Conservation (phyloP, 1,284 basidiomycete species). For the Inonotus obliquus region DNA sequence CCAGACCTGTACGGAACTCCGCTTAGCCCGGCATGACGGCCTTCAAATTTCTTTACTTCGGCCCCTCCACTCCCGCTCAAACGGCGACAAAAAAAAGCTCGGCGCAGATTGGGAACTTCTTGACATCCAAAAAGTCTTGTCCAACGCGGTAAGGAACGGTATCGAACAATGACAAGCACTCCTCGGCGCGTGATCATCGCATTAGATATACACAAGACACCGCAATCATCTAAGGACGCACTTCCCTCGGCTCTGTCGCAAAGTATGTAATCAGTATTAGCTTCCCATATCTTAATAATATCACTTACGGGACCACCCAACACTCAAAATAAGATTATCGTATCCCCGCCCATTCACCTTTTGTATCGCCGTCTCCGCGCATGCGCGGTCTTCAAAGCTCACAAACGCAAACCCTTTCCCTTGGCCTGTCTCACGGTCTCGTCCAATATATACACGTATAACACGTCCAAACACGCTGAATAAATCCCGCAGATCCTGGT, state of each 20-base stretch:
- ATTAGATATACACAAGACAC: too few relatives aligned
- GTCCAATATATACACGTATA: constrained; percentile 88
- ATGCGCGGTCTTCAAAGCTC: constrained; percentile 81
- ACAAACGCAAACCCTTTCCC: constrained; percentile 98
- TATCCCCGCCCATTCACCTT: constrained; percentile 93
- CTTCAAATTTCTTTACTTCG: background rate
- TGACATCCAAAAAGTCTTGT: too few relatives aligned
- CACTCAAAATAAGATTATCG: constrained; percentile 83
- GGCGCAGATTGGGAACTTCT: background rate
- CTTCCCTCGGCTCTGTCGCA: constrained; percentile 32
- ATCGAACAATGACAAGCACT: too few relatives aligned
- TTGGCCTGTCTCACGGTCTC: constrained; percentile 91
- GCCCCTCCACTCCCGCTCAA: background rate
- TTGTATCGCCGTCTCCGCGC: constrained; percentile 86
- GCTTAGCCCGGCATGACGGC: background rate
- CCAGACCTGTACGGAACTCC: background rate
- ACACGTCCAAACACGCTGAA: constrained; percentile 85
- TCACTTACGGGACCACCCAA: constrained; percentile 81
- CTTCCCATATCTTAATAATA: background rate
- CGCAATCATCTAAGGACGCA: constrained; percentile 1
- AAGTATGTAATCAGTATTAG: too few relatives aligned
- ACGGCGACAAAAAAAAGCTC: background rate
- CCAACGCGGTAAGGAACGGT: background rate
- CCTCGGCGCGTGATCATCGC: too few relatives aligned
- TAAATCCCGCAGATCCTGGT: constrained; percentile 90